Evolutionary conservation across 345 rosid species (phyloP).

Genomic region (Sonneratia caseolaris): DNA sequence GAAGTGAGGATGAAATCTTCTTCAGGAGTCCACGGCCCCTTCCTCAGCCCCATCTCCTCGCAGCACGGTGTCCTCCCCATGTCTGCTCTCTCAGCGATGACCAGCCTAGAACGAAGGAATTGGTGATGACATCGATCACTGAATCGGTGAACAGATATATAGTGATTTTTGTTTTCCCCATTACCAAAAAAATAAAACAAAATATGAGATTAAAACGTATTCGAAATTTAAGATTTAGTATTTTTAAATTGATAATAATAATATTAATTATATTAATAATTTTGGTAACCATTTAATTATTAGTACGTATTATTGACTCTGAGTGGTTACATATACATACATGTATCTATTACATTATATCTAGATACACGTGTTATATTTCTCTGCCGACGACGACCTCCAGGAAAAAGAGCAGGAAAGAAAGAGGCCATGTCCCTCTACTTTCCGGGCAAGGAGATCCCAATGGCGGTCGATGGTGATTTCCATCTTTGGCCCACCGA

Average conservation of each 20-base stretch:
- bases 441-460: neutral
- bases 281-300: no score
- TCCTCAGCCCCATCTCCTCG: conserved; percentile 3
- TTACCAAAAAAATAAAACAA: no score
- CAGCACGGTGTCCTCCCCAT: conserved; percentile 5
- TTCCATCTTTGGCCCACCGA: neutral
- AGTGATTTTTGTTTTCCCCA: no score
- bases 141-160: no score
- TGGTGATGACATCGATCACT: no score
- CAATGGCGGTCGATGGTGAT: neutral
- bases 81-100: neutral
- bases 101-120: no score
- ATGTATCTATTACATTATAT: neutral
- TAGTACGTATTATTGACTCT: neutral
- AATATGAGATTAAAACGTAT: no score
- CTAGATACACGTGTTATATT: neutral
- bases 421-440: neutral
- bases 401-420: neutral
- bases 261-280: no score
- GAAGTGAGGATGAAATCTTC: conserved; percentile 1
- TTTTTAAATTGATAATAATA: no score
- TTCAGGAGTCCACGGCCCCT: conserved; percentile 3
- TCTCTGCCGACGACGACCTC: neutral
- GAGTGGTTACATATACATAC: neutral
- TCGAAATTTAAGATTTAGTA: no score